Evolutionary conservation across 1,284 basidiomycete genomes (phyloP).

Genomic region (Xanthoconium separans): DNA sequence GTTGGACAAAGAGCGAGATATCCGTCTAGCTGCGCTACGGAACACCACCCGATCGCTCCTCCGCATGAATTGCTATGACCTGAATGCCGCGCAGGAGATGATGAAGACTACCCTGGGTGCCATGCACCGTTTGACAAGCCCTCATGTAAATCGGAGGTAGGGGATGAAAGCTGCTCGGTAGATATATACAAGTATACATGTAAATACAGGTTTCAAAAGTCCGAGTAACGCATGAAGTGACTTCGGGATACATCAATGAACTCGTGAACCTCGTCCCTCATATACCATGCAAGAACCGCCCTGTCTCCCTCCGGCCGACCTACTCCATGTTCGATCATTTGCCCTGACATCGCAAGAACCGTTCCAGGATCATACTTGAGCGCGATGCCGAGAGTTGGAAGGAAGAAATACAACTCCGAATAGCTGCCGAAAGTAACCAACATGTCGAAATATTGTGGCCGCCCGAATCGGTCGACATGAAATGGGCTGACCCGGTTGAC

Average conservation of each 20-base stretch:
- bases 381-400: background rate
- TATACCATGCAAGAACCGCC: background rate
- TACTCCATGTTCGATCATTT: background rate
- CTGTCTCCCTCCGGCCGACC: background rate
- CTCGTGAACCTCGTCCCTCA: background rate
- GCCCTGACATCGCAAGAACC: background rate
- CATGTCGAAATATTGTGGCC: background rate
- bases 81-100: background rate
- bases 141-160: background rate
- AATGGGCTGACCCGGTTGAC: background rate
- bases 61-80: background rate
- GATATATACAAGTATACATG: background rate
- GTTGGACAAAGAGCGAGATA: background rate
- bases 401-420: background rate
- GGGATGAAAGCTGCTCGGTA: too few species aligned
- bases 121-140: background rate
- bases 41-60: background rate
- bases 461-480: background rate
- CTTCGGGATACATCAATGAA: background rate
- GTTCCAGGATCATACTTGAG: background rate
- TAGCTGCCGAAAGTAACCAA: background rate
- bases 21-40: background rate
- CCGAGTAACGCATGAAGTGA: background rate
- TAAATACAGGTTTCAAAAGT: background rate
- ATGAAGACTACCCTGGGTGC: background rate